These are phyloP conservation scores for Lantana camara DNA, from an alignment of 257 asterid genomes.

Conservation along the genomic window DNA sequence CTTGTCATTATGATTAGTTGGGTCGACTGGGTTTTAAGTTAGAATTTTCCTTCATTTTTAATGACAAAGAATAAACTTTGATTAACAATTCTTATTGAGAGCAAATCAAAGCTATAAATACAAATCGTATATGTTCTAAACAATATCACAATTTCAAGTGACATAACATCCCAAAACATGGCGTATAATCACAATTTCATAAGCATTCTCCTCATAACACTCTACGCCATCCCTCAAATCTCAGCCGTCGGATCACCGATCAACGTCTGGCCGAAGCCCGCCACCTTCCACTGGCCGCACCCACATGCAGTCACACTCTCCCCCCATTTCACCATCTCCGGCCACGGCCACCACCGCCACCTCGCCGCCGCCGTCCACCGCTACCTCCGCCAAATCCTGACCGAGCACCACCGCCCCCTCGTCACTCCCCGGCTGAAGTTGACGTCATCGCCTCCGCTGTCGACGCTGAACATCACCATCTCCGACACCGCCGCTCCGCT, in stretches of 20 bases:
- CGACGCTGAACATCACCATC: conserved; percentile 42
- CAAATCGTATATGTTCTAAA: background rate
- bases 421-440: conserved; percentile 54
- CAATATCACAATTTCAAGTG: background rate
- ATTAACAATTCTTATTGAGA: too few species aligned
- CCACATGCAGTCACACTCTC: conserved; percentile 65
- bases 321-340: conserved; percentile 53
- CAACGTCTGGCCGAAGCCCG: conserved; percentile 95
- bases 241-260: conserved; percentile 62
- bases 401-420: conserved; percentile 57
- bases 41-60: too few species aligned
- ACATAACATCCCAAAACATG: conserved; percentile 10
- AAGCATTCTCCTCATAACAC: conserved; percentile 16
- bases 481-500: conserved; percentile 48
- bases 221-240: conserved; percentile 29
- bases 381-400: conserved; percentile 43
- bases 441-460: conserved; percentile 48
- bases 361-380: conserved; percentile 68
- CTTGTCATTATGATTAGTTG: too few species aligned
- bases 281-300: conserved; percentile 60
- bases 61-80: too few species aligned
- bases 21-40: too few species aligned
- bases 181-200: background rate
- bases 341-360: conserved; percentile 53
- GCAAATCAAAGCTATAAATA: conserved; percentile 23